phyloP scores from a whole-genome alignment of 257 asterid genomes.

The Solanum sejunctum region DNA sequence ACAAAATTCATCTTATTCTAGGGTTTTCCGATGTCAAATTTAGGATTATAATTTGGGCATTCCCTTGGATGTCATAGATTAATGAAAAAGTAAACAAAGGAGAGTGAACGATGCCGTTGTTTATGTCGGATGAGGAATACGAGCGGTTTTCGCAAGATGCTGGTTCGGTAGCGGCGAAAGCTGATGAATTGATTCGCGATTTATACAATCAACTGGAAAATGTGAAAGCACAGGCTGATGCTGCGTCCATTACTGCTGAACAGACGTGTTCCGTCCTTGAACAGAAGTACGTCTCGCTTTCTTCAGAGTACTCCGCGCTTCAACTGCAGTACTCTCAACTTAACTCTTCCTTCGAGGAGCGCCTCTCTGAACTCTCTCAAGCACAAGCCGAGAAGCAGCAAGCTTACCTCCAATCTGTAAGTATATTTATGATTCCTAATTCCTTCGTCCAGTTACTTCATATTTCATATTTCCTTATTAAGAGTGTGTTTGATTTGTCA shows the following conservation, averaged over 20 bases:
- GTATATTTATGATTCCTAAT: neutral
- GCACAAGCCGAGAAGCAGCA: slow-evolving; percentile 52
- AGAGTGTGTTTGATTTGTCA: too few species aligned
- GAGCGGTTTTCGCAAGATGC: slow-evolving; percentile 46
- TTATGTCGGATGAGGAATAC: slow-evolving; percentile 71
- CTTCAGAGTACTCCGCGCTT: slow-evolving; percentile 39
- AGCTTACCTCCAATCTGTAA: slow-evolving; percentile 45
- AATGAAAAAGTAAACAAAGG: neutral
- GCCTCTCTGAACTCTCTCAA: slow-evolving; percentile 34
- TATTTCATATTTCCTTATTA: neutral
- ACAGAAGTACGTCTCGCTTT: slow-evolving; percentile 66
- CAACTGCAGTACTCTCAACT: slow-evolving; percentile 44
- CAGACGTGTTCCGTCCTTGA: slow-evolving; percentile 76
- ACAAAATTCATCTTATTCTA: neutral
- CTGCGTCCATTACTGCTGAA: slow-evolving; percentile 79
- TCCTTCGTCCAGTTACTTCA: neutral
- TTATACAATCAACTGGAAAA: slow-evolving; percentile 58
- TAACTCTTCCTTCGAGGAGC: slow-evolving; percentile 34
- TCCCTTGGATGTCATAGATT: neutral
- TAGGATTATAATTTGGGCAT: neutral
- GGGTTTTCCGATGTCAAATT: neutral
- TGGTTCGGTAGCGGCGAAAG: slow-evolving; percentile 58
- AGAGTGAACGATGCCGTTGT: slow-evolving; percentile 53
- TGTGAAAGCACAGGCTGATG: slow-evolving; percentile 79
- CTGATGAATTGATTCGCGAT: slow-evolving; percentile 61